Conservation (phyloP, 805 yeast genomes). For the Candida parachauliodes region DNA sequence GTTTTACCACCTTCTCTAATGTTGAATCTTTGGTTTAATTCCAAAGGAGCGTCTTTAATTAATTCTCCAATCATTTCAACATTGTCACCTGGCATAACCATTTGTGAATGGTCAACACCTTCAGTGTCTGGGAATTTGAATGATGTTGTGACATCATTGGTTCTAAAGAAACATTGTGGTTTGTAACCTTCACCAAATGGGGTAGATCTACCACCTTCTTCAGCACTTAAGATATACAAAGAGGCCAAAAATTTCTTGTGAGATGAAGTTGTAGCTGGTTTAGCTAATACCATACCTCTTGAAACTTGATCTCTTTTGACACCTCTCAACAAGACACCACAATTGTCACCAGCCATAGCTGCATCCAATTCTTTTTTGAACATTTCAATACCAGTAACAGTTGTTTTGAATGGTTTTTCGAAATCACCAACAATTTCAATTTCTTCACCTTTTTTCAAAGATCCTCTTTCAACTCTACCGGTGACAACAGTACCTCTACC, state of each 20-base stretch:
- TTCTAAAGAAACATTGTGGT: slow-evolving; percentile 96
- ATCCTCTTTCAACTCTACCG: slow-evolving; percentile 99
- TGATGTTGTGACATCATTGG: slow-evolving; percentile 90
- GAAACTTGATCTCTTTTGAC: slow-evolving; percentile 93
- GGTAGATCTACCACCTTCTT: slow-evolving; percentile 99
- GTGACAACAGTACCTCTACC: slow-evolving; percentile 99
- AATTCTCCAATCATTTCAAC: slow-evolving; percentile 91
- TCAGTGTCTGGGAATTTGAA: slow-evolving; percentile 77
- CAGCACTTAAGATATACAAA: slow-evolving; percentile 86
- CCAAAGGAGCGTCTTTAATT: slow-evolving; percentile 88
- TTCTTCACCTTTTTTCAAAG: slow-evolving; percentile 97
- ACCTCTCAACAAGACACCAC: slow-evolving; percentile 97
- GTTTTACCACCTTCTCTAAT: slow-evolving; percentile 99
- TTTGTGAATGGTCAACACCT: slow-evolving; percentile 78
- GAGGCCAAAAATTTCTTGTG: slow-evolving; percentile 94
- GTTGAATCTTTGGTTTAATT: slow-evolving; percentile 97
- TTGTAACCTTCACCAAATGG: slow-evolving; percentile 96
- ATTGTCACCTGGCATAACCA: slow-evolving; percentile 98
- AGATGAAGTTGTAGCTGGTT: slow-evolving; percentile 87
- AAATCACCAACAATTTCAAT: slow-evolving; percentile 93
- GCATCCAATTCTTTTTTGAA: slow-evolving; percentile 97
- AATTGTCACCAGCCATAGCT: slow-evolving; percentile 99
- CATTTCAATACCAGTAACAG: slow-evolving; percentile 98
- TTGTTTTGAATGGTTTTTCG: slow-evolving; percentile 83
- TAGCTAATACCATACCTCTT: slow-evolving; percentile 97